A percentile compares a stretch with the other conserved stretches of the same genome.
Conservation (phyloP, 176 grass and related monocot genomes). For the Rhynchospora tenuis region DNA sequence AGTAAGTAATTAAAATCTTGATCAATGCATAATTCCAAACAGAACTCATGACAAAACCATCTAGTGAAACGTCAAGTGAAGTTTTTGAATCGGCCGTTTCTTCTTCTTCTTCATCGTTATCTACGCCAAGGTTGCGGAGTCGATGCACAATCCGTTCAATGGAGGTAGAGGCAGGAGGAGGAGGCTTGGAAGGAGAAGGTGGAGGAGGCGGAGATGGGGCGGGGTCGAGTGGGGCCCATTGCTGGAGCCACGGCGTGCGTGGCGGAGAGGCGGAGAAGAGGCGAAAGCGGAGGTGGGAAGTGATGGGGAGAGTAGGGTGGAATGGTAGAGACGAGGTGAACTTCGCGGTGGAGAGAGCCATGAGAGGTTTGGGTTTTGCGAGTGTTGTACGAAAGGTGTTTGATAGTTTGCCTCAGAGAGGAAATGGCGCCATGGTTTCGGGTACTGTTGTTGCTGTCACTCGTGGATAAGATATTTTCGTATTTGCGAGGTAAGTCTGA, state of each 20-base stretch:
- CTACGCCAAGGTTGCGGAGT: slow-evolving; percentile 74
- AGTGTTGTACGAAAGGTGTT: neutral
- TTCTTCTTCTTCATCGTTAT: slow-evolving; percentile 52
- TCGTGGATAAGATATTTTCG: neutral
- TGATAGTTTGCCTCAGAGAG: neutral
- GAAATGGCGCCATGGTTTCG: slow-evolving; percentile 22
- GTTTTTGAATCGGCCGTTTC: neutral
- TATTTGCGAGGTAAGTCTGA: neutral
- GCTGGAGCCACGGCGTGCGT: slow-evolving; percentile 61
- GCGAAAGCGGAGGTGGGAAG: slow-evolving; percentile 30
- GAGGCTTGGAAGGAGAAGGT: slow-evolving; percentile 10
- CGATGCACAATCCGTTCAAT: slow-evolving; percentile 92
- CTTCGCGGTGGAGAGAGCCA: slow-evolving; percentile 55
- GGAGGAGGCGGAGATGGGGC: slow-evolving; percentile 13
- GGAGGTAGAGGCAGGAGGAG: slow-evolving; percentile 26
- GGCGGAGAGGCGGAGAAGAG: slow-evolving; percentile 26
- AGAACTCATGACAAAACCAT: neutral
- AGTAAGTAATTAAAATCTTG: neutral
- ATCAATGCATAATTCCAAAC: neutral
- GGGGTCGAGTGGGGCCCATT: slow-evolving; percentile 43
- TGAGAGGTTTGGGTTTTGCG: neutral
- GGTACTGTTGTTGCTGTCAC: neutral
- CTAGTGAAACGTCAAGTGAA: slow-evolving; percentile 17
- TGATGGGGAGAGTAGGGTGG: slow-evolving; percentile 50
- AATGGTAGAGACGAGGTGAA: slow-evolving; percentile 50